Evolutionary conservation across 768 basidiomycete species (phyloP), one percentile per base, ranked within the genome.

Genomic region (Cystofilobasidium macerans): DNA sequence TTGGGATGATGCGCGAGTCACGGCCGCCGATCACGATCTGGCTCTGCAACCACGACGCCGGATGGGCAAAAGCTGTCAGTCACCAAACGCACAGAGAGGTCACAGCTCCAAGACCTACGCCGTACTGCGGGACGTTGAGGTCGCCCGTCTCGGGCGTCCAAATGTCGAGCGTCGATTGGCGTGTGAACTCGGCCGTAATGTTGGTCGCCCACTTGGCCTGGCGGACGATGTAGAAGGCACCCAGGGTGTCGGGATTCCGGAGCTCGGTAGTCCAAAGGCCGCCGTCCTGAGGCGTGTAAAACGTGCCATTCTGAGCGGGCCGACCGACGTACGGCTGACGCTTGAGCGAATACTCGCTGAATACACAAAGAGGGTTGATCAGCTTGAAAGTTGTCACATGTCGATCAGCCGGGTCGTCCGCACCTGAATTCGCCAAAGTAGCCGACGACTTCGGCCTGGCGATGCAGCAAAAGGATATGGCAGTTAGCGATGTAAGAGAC

Each of bases 281-380:
- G 5, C 35, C 20, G 16, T 58, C 36, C 9, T 8, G 38, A 20
- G 57, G 38, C 2, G 57, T 58, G 57, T 58, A 58, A 36, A 58
- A 58, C 33, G 35, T 58, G 7, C 57, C 57, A 36, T 58, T 58
- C 2, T 36, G 57, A 16, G 38, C 57, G n/a, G 57, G 57, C 38
- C 57, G 20, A 24, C 57, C 57, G 57, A 58, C 40, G 35, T 38
- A 58, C 12, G 57, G 57, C 20, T 58, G 57, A 16, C 4, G 35
- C 36, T 58, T 58, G 33, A 58, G 57, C 16, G 57, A 58, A 24
- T 58, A 58, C 57, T 58, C 35, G 57, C n/a, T n/a, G 35, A 38
- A 13, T 40, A 48, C 16, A n/a, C n/a, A n/a, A n/a, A n/a, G n/a
- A n/a, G n/a, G n/a, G n/a, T n/a, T n/a, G n/a, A n/a, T n/a, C n/a